These are phyloP conservation scores for Calonectria pseudoreteaudii DNA, from an alignment of 2,329 filamentous ascomycete genomes.

Conservation along the genomic window DNA sequence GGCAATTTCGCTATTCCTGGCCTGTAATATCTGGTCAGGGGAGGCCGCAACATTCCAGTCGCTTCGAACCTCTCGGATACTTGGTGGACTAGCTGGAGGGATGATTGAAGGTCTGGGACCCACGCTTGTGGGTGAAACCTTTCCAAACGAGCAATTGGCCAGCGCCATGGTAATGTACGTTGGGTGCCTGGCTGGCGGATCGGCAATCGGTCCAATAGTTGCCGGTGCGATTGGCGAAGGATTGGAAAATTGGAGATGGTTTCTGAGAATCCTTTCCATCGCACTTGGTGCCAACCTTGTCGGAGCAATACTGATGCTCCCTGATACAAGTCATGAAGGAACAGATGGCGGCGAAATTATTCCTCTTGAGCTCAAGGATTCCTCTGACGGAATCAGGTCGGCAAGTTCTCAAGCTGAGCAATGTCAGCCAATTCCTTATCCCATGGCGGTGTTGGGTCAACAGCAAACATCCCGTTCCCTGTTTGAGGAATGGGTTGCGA, in stretches of 20 bases:
- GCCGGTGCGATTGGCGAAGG: background rate
- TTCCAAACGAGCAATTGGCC: background rate
- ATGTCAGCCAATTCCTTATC: background rate
- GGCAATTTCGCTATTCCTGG: background rate
- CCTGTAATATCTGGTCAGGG: background rate
- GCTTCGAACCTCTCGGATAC: background rate
- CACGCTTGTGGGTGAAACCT: background rate
- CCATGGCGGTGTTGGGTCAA: background rate
- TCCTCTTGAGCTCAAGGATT: background rate
- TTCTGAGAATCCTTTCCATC: background rate
- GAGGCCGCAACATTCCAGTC: background rate
- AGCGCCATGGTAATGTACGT: background rate
- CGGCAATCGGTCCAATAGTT: background rate
- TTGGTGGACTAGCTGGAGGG: background rate
- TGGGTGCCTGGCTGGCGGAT: background rate
- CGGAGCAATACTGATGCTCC: background rate
- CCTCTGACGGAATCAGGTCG: background rate
- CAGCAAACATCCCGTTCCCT: background rate
- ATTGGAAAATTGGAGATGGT: background rate
- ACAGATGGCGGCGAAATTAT: background rate
- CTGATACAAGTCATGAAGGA: background rate
- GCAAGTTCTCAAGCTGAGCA: background rate
- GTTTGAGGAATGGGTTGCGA: background rate
- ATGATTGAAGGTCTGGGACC: background rate
- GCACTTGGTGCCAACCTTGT: background rate